Percentiles rank a stretch among this genome's conserved stretches.
phyloP scores from a whole-genome alignment of 2,329 filamentous ascomycete species.

The Trichophyton rubrum region DNA sequence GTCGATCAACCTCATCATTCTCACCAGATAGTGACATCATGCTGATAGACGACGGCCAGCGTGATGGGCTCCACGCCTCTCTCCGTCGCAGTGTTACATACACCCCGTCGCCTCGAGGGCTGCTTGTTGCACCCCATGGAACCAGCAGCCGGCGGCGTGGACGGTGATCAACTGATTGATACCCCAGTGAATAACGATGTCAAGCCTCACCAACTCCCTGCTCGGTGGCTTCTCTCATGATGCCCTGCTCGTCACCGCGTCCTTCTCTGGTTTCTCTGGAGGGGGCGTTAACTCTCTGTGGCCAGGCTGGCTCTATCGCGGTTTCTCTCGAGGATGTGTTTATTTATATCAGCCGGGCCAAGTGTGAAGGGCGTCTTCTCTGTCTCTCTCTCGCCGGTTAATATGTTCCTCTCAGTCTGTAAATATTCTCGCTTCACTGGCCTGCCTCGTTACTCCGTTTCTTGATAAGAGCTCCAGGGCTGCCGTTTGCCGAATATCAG shows the following conservation, averaged over 20 bases:
- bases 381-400: not conserved
- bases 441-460: not conserved
- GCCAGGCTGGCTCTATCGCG: slow-evolving; percentile 2
- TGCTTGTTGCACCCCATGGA: not conserved
- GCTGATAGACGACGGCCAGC: not conserved
- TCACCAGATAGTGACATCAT: not conserved
- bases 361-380: not conserved
- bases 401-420: too few relatives aligned
- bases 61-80: not conserved
- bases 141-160: not conserved
- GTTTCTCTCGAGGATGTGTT: not conserved
- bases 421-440: too few relatives aligned
- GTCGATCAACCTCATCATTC: too few relatives aligned
- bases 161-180: not conserved
- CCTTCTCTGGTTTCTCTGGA: not conserved
- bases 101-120: not conserved
- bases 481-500: not conserved
- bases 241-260: not conserved
- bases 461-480: not conserved
- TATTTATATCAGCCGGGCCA: not conserved
- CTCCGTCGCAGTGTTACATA: too few relatives aligned
- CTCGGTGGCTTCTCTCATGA: not conserved
- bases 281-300: too few relatives aligned
- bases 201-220: not conserved
- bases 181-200: not conserved